Evolutionary conservation across 2,329 filamentous ascomycete species (phyloP).

Genomic region (Trichoderma guizhouense): DNA sequence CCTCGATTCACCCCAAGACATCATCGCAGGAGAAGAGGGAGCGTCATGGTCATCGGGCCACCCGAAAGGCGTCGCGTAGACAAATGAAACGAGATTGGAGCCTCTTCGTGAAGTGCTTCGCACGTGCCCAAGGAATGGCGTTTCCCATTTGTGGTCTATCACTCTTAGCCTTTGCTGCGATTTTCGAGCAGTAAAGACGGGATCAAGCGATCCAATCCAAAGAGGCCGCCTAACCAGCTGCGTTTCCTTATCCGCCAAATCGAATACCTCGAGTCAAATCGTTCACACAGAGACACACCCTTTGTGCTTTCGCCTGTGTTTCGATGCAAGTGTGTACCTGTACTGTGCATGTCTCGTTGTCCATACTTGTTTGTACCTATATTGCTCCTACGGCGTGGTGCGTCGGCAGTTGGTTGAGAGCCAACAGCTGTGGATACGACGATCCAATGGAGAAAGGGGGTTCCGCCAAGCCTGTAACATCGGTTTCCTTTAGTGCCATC

Average conservation of each 20-base stretch:
- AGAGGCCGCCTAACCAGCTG: neutral
- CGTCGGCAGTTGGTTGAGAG: slow-evolving; percentile 4
- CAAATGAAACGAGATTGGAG: neutral
- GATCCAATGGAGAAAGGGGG: slow-evolving; percentile 8
- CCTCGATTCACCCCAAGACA: neutral
- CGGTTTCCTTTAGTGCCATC: neutral
- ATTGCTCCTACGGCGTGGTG: neutral
- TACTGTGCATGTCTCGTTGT: neutral
- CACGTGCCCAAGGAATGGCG: neutral
- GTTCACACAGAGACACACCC: neutral
- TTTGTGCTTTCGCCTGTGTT: neutral
- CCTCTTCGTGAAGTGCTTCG: neutral
- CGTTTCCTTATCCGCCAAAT: neutral
- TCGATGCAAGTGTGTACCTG: neutral
- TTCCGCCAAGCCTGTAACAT: slow-evolving; percentile 6
- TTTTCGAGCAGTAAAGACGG: neutral
- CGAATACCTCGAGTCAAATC: neutral
- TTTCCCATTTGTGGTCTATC: neutral
- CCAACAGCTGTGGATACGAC: neutral
- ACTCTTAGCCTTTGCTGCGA: neutral
- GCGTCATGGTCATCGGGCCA: neutral
- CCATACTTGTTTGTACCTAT: neutral
- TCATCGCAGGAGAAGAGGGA: neutral
- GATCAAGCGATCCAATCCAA: neutral
- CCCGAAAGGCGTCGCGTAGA: neutral